Conservation (phyloP, 345 rosid genomes). For the Hibiscus tridactylites region DNA sequence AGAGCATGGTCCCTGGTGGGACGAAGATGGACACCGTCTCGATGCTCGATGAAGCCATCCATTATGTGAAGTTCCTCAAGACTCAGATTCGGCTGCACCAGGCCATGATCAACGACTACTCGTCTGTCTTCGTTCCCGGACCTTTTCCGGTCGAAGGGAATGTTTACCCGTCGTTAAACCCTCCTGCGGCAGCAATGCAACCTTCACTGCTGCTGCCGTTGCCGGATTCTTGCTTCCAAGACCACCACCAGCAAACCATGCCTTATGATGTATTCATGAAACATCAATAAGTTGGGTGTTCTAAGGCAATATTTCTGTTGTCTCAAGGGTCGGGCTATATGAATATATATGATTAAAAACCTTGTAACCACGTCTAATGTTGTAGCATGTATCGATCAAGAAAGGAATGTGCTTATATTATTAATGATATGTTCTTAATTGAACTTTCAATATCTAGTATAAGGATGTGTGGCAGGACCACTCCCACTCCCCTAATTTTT, state of each 20-base stretch:
- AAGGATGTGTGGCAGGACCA: too few relatives aligned
- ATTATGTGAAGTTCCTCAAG: slow-evolving; percentile 78
- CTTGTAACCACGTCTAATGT: too few relatives aligned
- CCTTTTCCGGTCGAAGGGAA: slow-evolving; percentile 5
- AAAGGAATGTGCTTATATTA: too few relatives aligned
- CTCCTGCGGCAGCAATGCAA: neutral
- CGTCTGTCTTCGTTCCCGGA: neutral
- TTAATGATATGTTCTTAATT: too few relatives aligned
- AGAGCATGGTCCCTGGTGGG: slow-evolving; percentile 83
- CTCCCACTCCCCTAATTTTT: too few relatives aligned
- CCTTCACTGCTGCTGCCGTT: neutral
- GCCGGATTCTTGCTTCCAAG: slow-evolving; percentile 6
- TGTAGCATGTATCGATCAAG: too few relatives aligned
- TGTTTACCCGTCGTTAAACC: neutral
- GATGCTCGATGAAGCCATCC: slow-evolving; percentile 81
- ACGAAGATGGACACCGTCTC: slow-evolving; percentile 86
- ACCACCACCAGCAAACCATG: neutral
- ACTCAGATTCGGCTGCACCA: slow-evolving; percentile 73
- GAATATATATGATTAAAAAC: too few relatives aligned
- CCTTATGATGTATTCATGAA: slow-evolving; percentile 1
- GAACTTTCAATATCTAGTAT: too few relatives aligned
- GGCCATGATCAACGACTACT: slow-evolving; percentile 20
- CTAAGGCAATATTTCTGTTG: neutral
- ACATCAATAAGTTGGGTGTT: neutral
- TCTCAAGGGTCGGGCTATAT: too few relatives aligned